A percentile compares a stretch with the other conserved stretches of the same genome.
Evolutionary conservation across 805 yeast species (phyloP).

Genomic region (Soucietia sequanensis): DNA sequence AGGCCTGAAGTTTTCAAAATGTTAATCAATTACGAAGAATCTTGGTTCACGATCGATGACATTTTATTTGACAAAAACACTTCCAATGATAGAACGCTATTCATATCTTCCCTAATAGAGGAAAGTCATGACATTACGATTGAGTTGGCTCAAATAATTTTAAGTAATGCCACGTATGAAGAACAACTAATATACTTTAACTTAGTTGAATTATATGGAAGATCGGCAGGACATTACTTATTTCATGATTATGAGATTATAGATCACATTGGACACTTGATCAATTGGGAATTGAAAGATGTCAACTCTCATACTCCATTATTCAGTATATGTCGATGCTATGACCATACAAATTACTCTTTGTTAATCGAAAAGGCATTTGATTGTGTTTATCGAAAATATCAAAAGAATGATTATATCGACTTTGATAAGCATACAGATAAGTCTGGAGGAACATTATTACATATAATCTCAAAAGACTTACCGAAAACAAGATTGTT

Average conservation of each 20-base stretch:
- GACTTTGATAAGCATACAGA: conserved; percentile 68
- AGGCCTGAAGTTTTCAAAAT: conserved; percentile 45
- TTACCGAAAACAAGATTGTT: conserved; percentile 32
- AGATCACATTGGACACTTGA: conserved; percentile 48
- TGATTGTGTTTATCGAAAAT: conserved; percentile 35
- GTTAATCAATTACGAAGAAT: conserved; percentile 45
- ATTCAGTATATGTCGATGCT: conserved; percentile 70
- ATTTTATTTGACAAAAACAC: conserved; percentile 61
- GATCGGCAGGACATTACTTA: conserved; percentile 74
- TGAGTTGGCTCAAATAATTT: conserved; percentile 43
- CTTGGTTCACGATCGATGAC: conserved; percentile 62
- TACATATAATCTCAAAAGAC: conserved; percentile 65
- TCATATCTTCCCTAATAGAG: conserved; percentile 60
- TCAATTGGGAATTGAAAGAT: conserved; percentile 74
- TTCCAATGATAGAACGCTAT: conserved; percentile 50
- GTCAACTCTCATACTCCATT: conserved; percentile 72
- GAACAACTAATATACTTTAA: conserved; percentile 54
- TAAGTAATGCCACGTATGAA: conserved; percentile 35
- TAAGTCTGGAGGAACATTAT: conserved; percentile 65
- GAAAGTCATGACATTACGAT: conserved; percentile 47
- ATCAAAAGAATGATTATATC: conserved; percentile 38
- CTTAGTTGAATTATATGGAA: conserved; percentile 47
- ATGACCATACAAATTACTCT: conserved; percentile 69
- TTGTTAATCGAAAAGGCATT: conserved; percentile 48
- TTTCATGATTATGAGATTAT: conserved; percentile 56